These are phyloP conservation scores for Lachnellula subtilissima DNA, from an alignment of 2,329 filamentous ascomycete genomes.

Conservation along the genomic window DNA sequence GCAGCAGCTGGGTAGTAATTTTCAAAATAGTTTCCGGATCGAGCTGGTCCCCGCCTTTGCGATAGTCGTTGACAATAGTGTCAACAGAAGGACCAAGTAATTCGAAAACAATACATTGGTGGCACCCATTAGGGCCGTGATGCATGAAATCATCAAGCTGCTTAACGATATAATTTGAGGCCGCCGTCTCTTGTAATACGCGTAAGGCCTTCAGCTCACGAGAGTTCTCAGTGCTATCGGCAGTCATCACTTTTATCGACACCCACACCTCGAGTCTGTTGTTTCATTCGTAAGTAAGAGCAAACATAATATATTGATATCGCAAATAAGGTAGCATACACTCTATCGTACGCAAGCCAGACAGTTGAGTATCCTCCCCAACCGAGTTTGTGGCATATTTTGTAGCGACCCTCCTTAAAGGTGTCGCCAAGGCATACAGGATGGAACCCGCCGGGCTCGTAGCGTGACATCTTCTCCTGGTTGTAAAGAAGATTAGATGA, in stretches of 20 bases:
- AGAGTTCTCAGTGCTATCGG: not conserved
- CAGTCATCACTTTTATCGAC: constrained; percentile 5
- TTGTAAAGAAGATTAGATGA: constrained; percentile 26
- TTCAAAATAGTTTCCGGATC: constrained; percentile 22
- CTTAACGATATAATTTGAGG: constrained; percentile 26
- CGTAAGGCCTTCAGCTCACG: not conserved
- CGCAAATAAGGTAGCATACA: constrained; percentile 1
- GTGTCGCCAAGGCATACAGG: constrained; percentile 38
- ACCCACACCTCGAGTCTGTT: constrained; percentile 1
- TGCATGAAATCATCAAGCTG: constrained; percentile 31
- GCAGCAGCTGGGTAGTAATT: constrained; percentile 29
- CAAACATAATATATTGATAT: not conserved
- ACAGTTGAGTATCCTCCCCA: constrained; percentile 37
- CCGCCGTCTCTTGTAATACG: constrained; percentile 7
- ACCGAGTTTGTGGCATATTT: constrained; percentile 41
- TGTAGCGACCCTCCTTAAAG: constrained; percentile 38
- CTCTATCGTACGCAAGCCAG: constrained; percentile 37
- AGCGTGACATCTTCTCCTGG: constrained; percentile 23
- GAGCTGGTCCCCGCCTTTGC: constrained; percentile 20
- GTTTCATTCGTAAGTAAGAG: not conserved
- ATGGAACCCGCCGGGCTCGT: constrained; percentile 39
- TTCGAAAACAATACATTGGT: constrained; percentile 34
- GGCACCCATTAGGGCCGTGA: constrained; percentile 33
- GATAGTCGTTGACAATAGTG: constrained; percentile 24
- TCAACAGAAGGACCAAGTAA: constrained; percentile 30